These are phyloP conservation scores for Naganishia albida DNA, from an alignment of 1,284 basidiomycete species.

Conservation along the genomic window DNA sequence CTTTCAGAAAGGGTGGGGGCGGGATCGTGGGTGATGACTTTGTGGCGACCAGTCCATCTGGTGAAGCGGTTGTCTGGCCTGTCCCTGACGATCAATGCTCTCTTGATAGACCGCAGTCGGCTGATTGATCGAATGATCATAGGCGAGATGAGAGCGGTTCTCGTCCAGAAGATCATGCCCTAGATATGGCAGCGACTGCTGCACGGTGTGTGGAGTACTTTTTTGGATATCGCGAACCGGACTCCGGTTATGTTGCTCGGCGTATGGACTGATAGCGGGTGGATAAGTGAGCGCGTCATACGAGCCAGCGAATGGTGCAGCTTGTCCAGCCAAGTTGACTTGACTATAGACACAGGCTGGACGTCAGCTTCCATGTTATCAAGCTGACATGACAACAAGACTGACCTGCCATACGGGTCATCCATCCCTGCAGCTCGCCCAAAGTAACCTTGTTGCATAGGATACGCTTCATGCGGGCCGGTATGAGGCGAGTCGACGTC, in stretches of 20 bases:
- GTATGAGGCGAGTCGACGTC: background rate
- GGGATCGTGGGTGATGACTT: background rate
- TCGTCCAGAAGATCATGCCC: too few species aligned
- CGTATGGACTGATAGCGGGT: background rate
- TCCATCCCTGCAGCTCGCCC: background rate
- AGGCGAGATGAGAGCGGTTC: too few species aligned
- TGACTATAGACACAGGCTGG: background rate
- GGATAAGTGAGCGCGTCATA: background rate
- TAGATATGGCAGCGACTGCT: too few species aligned
- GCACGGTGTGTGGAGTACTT: too few species aligned
- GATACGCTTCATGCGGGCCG: background rate
- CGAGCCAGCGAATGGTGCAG: slow-evolving; percentile 11
- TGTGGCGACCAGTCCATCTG: background rate
- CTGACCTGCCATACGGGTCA: slow-evolving; percentile 25
- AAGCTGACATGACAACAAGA: too few species aligned
- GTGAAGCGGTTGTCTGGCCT: too few species aligned
- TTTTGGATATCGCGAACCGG: background rate
- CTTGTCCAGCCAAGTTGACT: slow-evolving; percentile 5
- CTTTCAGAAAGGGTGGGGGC: too few species aligned
- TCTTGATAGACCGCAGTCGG: too few species aligned
- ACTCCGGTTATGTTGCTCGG: background rate
- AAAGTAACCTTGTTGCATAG: background rate
- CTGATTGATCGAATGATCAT: too few species aligned
- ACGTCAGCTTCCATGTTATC: background rate
- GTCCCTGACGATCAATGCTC: too few species aligned